Base-by-base conservation (phyloP, 257 asterid species). In the Cordia subcordata region DNA sequence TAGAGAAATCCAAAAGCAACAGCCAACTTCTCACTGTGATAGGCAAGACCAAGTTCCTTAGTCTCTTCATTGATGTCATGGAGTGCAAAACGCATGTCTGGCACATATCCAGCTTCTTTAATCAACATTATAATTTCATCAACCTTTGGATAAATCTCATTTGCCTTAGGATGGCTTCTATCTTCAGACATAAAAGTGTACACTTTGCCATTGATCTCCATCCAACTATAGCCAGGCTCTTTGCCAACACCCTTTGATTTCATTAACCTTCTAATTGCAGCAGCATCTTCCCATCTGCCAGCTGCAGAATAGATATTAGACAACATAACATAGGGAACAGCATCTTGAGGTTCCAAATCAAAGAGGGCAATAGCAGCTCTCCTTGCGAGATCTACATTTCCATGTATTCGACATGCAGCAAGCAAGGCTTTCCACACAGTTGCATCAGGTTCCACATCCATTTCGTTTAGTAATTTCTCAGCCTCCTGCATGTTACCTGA, bases 11-110 rank as follows among this genome's bases (percentile, higher is more conserved):
- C 87, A 19, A 79, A 86, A 13, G 94, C 94, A 60, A 86, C 75
- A 1, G 96, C 94, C 84, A 86, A 49, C 79, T 90, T 90, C 80
- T 90, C 96, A 18, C 94, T 73, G 44, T 87, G 97, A 71, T 76
- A 76, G n/a, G 81, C 81, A 15, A 90, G 88, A 15, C 75, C 77
- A 8, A 19, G 56, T 21, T 44, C 79, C 71, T 82, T 83, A 0
- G 72, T 80, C 73, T 90, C 95, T 40, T 90, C 95, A 27, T 81
- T 78, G 22, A 87, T 53, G 55, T 90, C 96, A 61, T 77, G 97
- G 55, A 90, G 88, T 13, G 88, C 75, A 57, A 78, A 79, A 13
- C 44, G 79, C 76, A 63, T 55, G 57, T 90, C 96, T 0, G 95
- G 88, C 16, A 73, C 78, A 56, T 85, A 90, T 40, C 96, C 97